Base-by-base conservation (phyloP, 805 yeast species). In the Zygosaccharomyces lentus region DNA sequence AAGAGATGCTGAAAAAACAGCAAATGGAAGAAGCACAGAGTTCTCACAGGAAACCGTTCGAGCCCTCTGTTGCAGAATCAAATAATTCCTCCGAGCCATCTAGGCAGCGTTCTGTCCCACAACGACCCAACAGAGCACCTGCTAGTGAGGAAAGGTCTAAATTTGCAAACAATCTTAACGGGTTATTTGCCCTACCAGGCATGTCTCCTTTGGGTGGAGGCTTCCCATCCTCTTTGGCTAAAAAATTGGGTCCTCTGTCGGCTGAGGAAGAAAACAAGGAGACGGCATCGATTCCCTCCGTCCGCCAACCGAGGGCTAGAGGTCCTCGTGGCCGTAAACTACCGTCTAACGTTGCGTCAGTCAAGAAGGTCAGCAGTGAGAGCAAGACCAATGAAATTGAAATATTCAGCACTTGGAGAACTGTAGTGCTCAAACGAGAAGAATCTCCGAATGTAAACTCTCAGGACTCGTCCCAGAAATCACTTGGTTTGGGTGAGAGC, bases 251-350 rank as follows among this genome's bases (percentile, higher is more conserved):
- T 10, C 43, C 43, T 1, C 27, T 37, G 5, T 17, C 42, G 4
- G 7, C 8, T 27, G 17, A 19, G n/a, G 39, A 38, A 23, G 43
- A 49, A n/a, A 19, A 34, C 6, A 37, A 42, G 23, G 39, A 35
- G 25, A 27, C 15, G 15, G 8, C 41, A 35, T 2, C 50, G 43
- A 7, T 46, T 45, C 9, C 48, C 15, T 34, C 46, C 29, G 19
- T 41, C 29, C 49, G 39, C 34, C 45, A 35, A 12, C 23, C 36
- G 9, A 74, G 91, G 56, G 82, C 81, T 0, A 81, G 69, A 53
- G 93, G 91, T 0, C 95, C 95, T 37, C 72, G 78, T 50, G 90
- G 90, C 0, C 76, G 87, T 49, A 80, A 78, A 55, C 65, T 84
- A 43, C 93, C 93, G 0, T 46, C 62, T 2, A 74, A 71, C 46